Conservation (phyloP, 2,329 filamentous ascomycete species). For the Curvularia sp. region DNA sequence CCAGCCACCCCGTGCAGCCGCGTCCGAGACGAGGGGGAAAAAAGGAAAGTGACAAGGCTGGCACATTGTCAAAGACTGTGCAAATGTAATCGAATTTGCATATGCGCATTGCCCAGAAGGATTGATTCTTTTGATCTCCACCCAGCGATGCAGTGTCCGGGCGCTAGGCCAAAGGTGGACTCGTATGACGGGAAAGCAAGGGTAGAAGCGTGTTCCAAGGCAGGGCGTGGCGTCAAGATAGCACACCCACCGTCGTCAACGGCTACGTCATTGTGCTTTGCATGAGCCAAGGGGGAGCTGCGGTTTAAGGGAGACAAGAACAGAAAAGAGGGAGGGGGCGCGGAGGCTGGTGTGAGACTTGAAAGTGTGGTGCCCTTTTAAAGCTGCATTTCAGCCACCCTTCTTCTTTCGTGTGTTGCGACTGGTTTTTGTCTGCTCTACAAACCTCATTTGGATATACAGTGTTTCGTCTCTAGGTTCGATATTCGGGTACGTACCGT, state of each 20-base stretch:
- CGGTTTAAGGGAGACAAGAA: slow-evolving; percentile 5
- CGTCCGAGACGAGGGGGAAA: background rate
- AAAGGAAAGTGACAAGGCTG: background rate
- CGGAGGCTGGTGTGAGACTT: slow-evolving; percentile 8
- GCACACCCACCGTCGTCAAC: slow-evolving; percentile 1
- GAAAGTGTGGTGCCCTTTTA: background rate
- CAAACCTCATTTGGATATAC: too few species aligned
- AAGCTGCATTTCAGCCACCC: background rate
- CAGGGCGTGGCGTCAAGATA: background rate
- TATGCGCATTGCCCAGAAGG: background rate
- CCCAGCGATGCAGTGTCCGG: background rate
- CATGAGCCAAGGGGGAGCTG: background rate
- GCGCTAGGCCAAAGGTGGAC: background rate
- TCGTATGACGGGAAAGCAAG: slow-evolving; percentile 1
- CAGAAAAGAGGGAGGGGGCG: background rate
- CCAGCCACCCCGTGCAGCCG: background rate
- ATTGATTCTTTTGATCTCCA: background rate
- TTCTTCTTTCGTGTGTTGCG: background rate
- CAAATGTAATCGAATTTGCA: background rate
- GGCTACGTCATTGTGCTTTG: slow-evolving; percentile 14
- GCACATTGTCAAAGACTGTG: background rate
- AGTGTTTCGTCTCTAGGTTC: background rate
- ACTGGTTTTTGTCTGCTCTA: background rate
- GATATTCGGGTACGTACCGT: background rate
- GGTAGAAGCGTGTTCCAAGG: slow-evolving; percentile 3